Evolutionary conservation across 163 green algal genomes (phyloP), one percentile per base, ranked within the genome.

Genomic region (Volvox carteri): DNA sequence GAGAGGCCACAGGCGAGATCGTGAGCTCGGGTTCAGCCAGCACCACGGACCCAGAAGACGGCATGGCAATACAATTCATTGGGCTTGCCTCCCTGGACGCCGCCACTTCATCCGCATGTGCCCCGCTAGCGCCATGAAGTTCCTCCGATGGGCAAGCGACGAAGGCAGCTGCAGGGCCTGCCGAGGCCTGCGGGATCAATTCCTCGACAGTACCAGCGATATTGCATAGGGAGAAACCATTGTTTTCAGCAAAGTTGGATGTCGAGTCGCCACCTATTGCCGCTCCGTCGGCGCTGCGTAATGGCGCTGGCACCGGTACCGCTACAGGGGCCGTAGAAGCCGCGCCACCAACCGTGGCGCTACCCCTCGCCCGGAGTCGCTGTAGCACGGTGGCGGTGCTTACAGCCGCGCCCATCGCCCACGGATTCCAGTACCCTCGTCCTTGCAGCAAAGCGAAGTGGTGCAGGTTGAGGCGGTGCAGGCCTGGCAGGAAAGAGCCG

Each of bases 401-500:
- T 14, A 23, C 30, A 25, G 33, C 65, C 18, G 65, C 4, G 30
- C 30, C 48, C 74, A 46, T 46, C 1, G 74, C n/a, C 7, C 46
- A 48, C 28, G 46, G 37, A 8, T 54, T 67, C 74, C 74, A 83
- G 1, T 25, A 7, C 28, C 46, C 74, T 25, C 74, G 46, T 33
- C 74, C 50, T 46, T 83, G 74, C 48, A 83, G 48, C 46, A 83
- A 46, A 44, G 74, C 74, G 41, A 84, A 37, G 18, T 70, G 46
- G 30, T 84, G 46, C 12, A 84, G 30, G 48, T 67, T 39, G 12
- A 84, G 1, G n/a, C 30, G 42, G 33, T 46, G 46, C 6, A 84
- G 48, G n/a, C 42, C 73, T 6, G 42, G 25, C 73, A 80, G 73
- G 25, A 65, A 46, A 21, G 73, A 21, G 73, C n/a, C 25, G 25